A percentile compares a stretch with the other conserved stretches of the same genome.
phyloP scores from a whole-genome alignment of 1,284 basidiomycete species.

The Apiotrichum brassicae region DNA sequence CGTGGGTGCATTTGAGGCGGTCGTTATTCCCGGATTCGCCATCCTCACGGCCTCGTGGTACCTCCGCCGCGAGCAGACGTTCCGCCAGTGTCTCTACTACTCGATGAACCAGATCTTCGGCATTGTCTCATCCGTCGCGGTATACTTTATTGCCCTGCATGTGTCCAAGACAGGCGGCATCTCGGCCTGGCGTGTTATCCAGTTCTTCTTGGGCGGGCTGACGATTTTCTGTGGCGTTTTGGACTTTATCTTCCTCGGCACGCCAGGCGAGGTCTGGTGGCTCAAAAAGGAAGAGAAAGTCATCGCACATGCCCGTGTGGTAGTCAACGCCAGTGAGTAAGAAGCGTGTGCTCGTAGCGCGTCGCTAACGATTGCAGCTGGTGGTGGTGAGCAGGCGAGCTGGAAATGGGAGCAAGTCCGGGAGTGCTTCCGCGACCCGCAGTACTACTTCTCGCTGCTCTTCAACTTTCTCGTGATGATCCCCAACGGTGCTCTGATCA shows the following conservation, averaged over 20 bases:
- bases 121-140: not conserved
- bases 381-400: slow-evolving; percentile 14
- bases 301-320: slow-evolving; percentile 19
- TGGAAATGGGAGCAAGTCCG: slow-evolving; percentile 25
- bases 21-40: slow-evolving; percentile 25
- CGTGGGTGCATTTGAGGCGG: slow-evolving; percentile 20
- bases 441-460: slow-evolving; percentile 19
- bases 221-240: slow-evolving; percentile 12
- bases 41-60: slow-evolving; percentile 19
- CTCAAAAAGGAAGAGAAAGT: slow-evolving; percentile 16
- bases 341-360: too few relatives aligned
- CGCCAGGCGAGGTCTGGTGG: slow-evolving; percentile 20
- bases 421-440: slow-evolving; percentile 22
- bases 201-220: slow-evolving; percentile 22
- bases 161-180: slow-evolving; percentile 4
- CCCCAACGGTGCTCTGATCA: slow-evolving; percentile 27
- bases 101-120: slow-evolving; percentile 18
- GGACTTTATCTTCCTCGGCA: slow-evolving; percentile 18
- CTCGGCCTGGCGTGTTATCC: slow-evolving; percentile 23
- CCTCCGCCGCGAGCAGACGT: slow-evolving; percentile 12
- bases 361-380: not conserved
- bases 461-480: slow-evolving; percentile 21
- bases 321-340: slow-evolving; percentile 15
- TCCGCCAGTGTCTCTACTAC: slow-evolving; percentile 22
- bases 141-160: not conserved